Conservation (phyloP, 352 stramenopile species). For the Phytophthora quininea region DNA sequence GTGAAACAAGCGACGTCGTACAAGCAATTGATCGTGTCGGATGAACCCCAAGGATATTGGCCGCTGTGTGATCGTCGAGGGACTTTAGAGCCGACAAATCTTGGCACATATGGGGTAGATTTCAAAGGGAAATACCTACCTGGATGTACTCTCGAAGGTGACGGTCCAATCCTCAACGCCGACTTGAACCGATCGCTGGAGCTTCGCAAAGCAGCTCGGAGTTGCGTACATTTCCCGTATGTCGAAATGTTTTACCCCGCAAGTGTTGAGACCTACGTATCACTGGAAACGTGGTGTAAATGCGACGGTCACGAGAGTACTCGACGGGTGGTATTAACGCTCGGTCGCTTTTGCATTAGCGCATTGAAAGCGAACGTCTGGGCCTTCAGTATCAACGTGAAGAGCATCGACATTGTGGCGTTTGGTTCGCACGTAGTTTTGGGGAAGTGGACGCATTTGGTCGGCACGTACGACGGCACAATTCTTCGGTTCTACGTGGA, state of each 20-base stretch:
- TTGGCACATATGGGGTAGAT: slow-evolving; percentile 54
- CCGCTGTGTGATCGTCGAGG: slow-evolving; percentile 86
- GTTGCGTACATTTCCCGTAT: slow-evolving; percentile 65
- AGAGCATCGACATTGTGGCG: slow-evolving; percentile 78
- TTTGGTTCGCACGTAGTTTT: slow-evolving; percentile 57
- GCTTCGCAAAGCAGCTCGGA: slow-evolving; percentile 61
- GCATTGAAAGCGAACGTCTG: slow-evolving; percentile 78
- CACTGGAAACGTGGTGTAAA: slow-evolving; percentile 82
- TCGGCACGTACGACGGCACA: slow-evolving; percentile 89
- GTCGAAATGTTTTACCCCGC: slow-evolving; percentile 47
- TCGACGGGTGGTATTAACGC: slow-evolving; percentile 65
- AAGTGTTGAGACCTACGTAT: slow-evolving; percentile 44
- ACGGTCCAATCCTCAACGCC: slow-evolving; percentile 82
- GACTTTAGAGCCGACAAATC: slow-evolving; percentile 66
- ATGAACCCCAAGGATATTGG: slow-evolving; percentile 87
- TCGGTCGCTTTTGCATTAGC: slow-evolving; percentile 77
- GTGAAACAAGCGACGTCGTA: slow-evolving; percentile 83
- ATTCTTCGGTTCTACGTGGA: slow-evolving; percentile 86
- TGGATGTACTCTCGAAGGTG: slow-evolving; percentile 70
- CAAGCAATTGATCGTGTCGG: slow-evolving; percentile 68
- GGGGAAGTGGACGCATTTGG: slow-evolving; percentile 86
- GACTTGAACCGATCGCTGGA: slow-evolving; percentile 77
- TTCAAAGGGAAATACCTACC: slow-evolving; percentile 63
- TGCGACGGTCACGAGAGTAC: slow-evolving; percentile 76
- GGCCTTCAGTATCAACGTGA: slow-evolving; percentile 81